Base-by-base conservation (phyloP, 1,284 basidiomycete species). In the Sphaerobolus stellatus region DNA sequence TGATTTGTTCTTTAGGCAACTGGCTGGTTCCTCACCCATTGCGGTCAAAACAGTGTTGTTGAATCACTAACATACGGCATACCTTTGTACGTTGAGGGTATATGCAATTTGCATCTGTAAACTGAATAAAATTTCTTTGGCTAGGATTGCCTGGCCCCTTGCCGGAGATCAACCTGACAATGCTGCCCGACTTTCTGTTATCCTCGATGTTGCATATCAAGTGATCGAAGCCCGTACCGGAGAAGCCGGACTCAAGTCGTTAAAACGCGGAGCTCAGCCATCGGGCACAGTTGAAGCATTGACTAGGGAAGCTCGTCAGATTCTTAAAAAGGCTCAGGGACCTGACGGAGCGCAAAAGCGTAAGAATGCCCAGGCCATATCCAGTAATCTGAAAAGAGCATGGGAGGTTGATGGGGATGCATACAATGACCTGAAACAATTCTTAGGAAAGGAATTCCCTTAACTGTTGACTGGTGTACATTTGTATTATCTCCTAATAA, bases 131-230 rank as follows among this genome's bases (percentile, higher is more conserved):
- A 36, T 11, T 36, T 36, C 11, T 36, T 36, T 36, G 33, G 33
- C 18, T 36, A 66, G 65, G 58, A 66, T 67, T 25, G 51, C 58
- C 38, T 66, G 64, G 64, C 64, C 65, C 1, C 61, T 64, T 56
- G 40, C 46, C 41, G 62, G 53, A 14, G 65, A 68, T 50, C 65
- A 68, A 48, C 64, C 64, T 11, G 18, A 48, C 4, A 65, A 64
- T 52, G 62, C 63, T n/a, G 56, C 64, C 0, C 53, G 60, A 53
- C 51, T 64, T 13, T 48, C 58, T 4, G 56, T 61, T n/a, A 57
- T 40, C 31, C 56, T 63, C 36, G 43, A 61, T 25, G 56, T 65
- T 28, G 64, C 57, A 1, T 67, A 64, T 57, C 62, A 67, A 58
- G 56, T 67, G 11, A 28, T 65, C 30, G 61, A 65, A 50, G 64